A percentile compares a stretch with the other conserved stretches of the same genome.
Evolutionary conservation across 2,329 filamentous ascomycete genomes (phyloP).

Genomic region (Cladosporium sp.): DNA sequence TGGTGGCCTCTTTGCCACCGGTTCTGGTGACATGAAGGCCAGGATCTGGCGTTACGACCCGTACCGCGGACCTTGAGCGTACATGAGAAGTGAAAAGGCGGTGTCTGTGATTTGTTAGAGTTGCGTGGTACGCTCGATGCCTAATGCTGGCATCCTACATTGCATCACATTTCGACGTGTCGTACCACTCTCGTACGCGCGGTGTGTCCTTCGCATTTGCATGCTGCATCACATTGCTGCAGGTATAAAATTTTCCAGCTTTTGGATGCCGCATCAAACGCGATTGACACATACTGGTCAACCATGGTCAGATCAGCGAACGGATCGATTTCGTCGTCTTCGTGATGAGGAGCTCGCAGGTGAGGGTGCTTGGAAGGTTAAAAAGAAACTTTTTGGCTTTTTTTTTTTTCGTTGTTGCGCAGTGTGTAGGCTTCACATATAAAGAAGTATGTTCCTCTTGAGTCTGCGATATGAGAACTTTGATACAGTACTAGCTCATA

Average conservation of each 20-base stretch:
- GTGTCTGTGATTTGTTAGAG: background rate
- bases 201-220: no score
- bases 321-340: background rate
- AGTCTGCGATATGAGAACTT: no score
- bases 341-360: background rate
- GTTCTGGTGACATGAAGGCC: constrained; percentile 94
- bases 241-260: no score
- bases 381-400: background rate
- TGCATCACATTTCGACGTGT: no score
- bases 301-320: background rate
- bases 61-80: constrained; percentile 16
- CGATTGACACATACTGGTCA: no score
- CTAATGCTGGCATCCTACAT: no score
- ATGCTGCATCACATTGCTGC: no score
- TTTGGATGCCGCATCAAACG: no score
- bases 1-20: constrained; percentile 87
- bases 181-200: no score
- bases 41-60: constrained; percentile 82
- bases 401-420: background rate
- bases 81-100: background rate
- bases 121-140: no score
- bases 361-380: background rate
- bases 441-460: no score
- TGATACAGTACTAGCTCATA: no score
- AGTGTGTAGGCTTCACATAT: background rate